Percentiles rank a stretch among this genome's conserved stretches.
Evolutionary conservation across 805 yeast genomes (phyloP).

Genomic region (Yamadazyma takamatsuzukensis): DNA sequence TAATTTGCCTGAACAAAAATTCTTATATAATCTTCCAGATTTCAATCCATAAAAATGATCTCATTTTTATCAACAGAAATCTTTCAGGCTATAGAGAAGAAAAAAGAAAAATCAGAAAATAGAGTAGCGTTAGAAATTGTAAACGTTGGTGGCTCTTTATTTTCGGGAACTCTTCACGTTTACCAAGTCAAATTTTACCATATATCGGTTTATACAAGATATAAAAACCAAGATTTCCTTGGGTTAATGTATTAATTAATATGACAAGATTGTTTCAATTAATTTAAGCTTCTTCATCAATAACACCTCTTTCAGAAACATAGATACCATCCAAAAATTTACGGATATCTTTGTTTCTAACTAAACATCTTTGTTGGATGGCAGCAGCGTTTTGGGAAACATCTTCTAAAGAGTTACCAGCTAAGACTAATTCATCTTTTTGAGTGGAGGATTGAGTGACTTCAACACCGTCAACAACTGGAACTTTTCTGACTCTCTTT

Average conservation of each 20-base stretch:
- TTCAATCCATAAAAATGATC: no score
- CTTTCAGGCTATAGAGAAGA: no score
- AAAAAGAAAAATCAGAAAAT: no score
- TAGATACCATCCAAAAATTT: constrained; percentile 99
- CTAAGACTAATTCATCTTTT: constrained; percentile 91
- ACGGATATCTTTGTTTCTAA: constrained; percentile 99
- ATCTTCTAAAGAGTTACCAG: constrained; percentile 95
- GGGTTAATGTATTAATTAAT: constrained; percentile 3
- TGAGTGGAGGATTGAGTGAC: constrained; percentile 76
- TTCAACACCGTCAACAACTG: constrained; percentile 84
- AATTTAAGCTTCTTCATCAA: constrained; percentile 57
- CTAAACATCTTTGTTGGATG: constrained; percentile 96
- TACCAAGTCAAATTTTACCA: no score
- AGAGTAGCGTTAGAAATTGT: no score
- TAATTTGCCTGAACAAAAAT: no score
- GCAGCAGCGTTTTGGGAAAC: constrained; percentile 99
- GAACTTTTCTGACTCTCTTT: constrained; percentile 89
- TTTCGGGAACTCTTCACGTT: constrained; percentile 36
- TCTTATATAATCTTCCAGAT: no score
- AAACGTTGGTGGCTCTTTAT: constrained; percentile 50
- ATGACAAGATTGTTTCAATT: constrained; percentile 1
- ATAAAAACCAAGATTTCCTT: constrained; percentile 14
- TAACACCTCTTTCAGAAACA: constrained; percentile 92
- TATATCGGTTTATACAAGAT: no score
- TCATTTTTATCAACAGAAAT: no score